Conservation (phyloP, 306 rosid species). For the Prunus campanulata region DNA sequence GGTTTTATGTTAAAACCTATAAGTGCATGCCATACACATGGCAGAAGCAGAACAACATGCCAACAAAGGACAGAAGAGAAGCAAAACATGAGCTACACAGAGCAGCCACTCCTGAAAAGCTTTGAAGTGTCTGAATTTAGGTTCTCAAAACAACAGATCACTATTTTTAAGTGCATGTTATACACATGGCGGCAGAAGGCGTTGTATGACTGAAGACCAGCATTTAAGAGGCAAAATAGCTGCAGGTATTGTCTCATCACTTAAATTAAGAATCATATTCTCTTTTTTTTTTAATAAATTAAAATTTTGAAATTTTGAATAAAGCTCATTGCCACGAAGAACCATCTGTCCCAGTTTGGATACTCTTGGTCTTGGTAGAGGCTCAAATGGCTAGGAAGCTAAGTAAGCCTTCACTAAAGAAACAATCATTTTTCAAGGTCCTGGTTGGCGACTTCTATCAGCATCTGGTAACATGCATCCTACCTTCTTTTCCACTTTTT, state of each 20-base stretch:
- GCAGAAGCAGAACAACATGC: not conserved
- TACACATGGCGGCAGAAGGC: not conserved
- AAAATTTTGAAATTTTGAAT: no score
- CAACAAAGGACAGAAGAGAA: no score
- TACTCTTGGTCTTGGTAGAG: not conserved
- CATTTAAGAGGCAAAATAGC: no score
- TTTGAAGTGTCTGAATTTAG: no score
- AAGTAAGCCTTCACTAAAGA: not conserved
- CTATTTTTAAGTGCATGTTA: not conserved
- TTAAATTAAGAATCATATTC: no score
- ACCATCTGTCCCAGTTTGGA: not conserved
- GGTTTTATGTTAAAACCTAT: not conserved
- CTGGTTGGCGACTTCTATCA: not conserved
- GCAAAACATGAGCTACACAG: no score
- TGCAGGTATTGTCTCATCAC: no score
- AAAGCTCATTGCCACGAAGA: not conserved
- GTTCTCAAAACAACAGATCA: not conserved
- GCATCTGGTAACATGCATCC: not conserved
- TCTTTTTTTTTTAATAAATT: no score
- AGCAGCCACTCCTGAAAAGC: no score
- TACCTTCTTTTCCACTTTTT: not conserved
- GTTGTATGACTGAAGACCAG: no score
- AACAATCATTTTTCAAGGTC: slow-evolving; percentile 1
- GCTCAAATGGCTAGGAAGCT: not conserved
- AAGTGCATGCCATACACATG: not conserved